Base-by-base conservation (phyloP, 2,329 filamentous ascomycete species). In the Aschersonia sp. region DNA sequence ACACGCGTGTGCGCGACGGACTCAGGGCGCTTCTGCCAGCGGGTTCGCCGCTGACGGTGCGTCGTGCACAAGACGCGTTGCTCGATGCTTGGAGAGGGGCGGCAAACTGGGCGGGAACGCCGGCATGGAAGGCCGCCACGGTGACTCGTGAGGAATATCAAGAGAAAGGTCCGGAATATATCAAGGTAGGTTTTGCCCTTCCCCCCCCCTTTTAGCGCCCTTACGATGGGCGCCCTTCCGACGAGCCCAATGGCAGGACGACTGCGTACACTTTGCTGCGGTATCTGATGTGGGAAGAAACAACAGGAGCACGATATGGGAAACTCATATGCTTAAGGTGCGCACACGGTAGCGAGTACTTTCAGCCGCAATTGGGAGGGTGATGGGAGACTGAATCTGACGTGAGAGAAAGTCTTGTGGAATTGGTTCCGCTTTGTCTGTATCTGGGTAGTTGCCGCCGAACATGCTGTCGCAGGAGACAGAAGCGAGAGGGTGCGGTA, bases 71-170 rank as follows among this genome's bases (percentile, higher is more conserved):
- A 49, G 81, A 97, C 61, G 78, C 86, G 2, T 62, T 92, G 30
- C 69, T 94, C 37, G 92, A 98, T 71, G 86, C 90, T 4, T 98
- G 92, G 92, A 86, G 76, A 63, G 92, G 92, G 6, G 92, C 92
- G 1, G 90, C 92, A 10, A 73, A 78, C 52, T 98, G 92, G 90
- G 85, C 83, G 14, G 72, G 76, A 10, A 72, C 73, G 1, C 60
- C 70, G 33, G 72, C 72, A 22, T 81, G 81, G 66, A 78, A 73
- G 60, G 65, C 68, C 37, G 79, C 79, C 5, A 83, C 79, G 51
- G 76, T 98, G 42, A 85, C 82, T 2, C 79, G 76, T 57, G 83
- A 83, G 54, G 92, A 97, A 65, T 98, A 87, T 66, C 64, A 78
- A 56, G 92, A 98, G 71, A 96, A 94, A 71, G 92, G 92, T 1